Percentiles rank a stretch among this genome's conserved stretches.
Evolutionary conservation across 305 asterid genomes (phyloP).

Genomic region (Solanum hybrid): DNA sequence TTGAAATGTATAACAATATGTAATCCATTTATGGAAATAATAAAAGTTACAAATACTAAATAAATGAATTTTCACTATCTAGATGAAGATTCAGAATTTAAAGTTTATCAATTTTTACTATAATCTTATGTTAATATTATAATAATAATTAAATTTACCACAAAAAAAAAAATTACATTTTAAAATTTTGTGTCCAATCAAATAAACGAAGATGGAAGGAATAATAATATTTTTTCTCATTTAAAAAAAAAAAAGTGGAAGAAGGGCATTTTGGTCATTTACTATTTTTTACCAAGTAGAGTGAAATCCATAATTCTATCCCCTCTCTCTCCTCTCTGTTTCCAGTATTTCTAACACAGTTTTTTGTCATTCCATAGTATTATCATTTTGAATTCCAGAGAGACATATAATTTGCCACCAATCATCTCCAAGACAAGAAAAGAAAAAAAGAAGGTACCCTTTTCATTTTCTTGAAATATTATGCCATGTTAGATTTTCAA

Average conservation of each 20-base stretch:
- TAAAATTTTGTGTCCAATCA: not conserved
- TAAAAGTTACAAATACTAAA: not conserved
- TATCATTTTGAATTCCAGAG: slow-evolving; percentile 2
- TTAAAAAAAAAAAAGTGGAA: not conserved
- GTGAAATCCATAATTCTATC: not conserved
- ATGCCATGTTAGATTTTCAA: not conserved
- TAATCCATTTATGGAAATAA: not conserved
- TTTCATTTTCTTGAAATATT: not conserved
- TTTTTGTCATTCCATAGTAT: not conserved
- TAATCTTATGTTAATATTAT: not conserved
- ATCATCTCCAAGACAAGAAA: not conserved
- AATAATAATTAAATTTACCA: not conserved
- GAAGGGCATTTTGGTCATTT: slow-evolving; percentile 1
- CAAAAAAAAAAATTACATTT: not conserved
- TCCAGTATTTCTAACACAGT: not conserved
- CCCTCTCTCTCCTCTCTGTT: slow-evolving; percentile 1
- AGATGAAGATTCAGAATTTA: not conserved
- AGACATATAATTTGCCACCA: not conserved
- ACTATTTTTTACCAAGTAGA: not conserved
- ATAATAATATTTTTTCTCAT: not conserved
- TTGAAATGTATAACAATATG: not conserved
- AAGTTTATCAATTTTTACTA: not conserved
- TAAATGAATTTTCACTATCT: not conserved
- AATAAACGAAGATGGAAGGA: not conserved
- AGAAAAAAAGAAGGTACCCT: not conserved